Evolutionary conservation across 2,329 filamentous ascomycete species (phyloP).

Genomic region (Neodidymelliopsis sp.): DNA sequence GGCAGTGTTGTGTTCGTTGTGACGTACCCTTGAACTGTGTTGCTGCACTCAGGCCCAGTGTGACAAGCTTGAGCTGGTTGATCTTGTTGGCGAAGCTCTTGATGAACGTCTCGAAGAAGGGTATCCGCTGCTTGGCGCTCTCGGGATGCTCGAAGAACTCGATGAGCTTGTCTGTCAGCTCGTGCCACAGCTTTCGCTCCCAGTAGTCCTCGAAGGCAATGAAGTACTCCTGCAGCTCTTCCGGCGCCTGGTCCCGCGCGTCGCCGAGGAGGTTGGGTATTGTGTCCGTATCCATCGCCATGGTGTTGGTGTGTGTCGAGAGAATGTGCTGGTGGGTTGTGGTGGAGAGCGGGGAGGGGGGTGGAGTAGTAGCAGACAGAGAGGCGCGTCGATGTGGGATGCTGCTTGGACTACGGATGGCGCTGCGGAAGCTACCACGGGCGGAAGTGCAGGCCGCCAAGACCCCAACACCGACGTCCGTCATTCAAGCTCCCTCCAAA

Average conservation of each 20-base stretch:
- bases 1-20: neutral
- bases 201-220: conserved; percentile 94
- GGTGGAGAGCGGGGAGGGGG: conserved; percentile 11
- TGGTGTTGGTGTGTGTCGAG: conserved; percentile 23
- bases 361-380: conserved; percentile 8
- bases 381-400: conserved; percentile 27
- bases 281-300: conserved; percentile 80
- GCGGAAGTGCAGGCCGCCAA: conserved; percentile 33
- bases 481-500: conserved; percentile 29
- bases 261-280: conserved; percentile 92
- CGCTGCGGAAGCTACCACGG: conserved; percentile 28
- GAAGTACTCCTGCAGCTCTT: conserved; percentile 86
- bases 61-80: conserved; percentile 97
- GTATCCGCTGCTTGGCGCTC: conserved; percentile 83
- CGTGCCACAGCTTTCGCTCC: conserved; percentile 99
- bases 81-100: conserved; percentile 97
- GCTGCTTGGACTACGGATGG: conserved; percentile 14
- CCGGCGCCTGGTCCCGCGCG: conserved; percentile 85
- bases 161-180: conserved; percentile 88
- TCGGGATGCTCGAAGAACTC: conserved; percentile 85
- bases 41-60: conserved; percentile 85
- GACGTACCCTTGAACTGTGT: conserved; percentile 77
- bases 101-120: conserved; percentile 94
- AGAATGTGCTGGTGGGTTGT: conserved; percentile 3
- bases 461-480: conserved; percentile 26